A percentile compares a stretch with the other conserved stretches of the same genome.
These are phyloP conservation scores for Pouteria campechiana DNA, from an alignment of 179 eudicot genomes.

Conservation along the genomic window DNA sequence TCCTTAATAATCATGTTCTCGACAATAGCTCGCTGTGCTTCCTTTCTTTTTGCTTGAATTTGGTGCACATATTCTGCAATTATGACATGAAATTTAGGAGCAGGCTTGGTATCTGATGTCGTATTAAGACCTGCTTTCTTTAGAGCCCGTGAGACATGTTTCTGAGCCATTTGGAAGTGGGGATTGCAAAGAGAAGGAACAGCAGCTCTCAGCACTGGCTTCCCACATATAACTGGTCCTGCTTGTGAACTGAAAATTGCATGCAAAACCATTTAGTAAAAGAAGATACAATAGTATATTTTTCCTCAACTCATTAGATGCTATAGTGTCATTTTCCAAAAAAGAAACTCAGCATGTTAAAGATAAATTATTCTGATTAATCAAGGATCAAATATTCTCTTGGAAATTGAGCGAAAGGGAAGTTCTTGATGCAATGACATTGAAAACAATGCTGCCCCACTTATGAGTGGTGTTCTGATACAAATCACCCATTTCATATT, in stretches of 20 bases:
- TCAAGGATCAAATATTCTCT: too few species aligned
- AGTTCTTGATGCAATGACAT: too few species aligned
- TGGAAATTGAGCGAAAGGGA: too few species aligned
- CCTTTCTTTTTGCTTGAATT: slow-evolving; percentile 46
- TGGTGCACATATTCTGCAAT: slow-evolving; percentile 39
- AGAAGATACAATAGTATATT: too few species aligned
- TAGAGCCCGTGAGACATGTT: slow-evolving; percentile 24
- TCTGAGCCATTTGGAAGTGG: slow-evolving; percentile 28
- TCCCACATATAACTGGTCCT: slow-evolving; percentile 37
- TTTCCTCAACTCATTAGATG: too few species aligned
- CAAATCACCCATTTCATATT: too few species aligned
- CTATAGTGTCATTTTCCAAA: too few species aligned
- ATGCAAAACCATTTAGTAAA: background rate
- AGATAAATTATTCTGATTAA: too few species aligned
- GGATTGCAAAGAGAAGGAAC: slow-evolving; percentile 37
- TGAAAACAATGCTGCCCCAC: too few species aligned
- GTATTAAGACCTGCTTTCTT: slow-evolving; percentile 47
- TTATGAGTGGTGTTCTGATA: too few species aligned
- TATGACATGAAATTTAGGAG: slow-evolving; percentile 48
- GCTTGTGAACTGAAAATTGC: slow-evolving; percentile 23
- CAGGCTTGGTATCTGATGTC: slow-evolving; percentile 28
- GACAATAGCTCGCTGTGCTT: slow-evolving; percentile 11
- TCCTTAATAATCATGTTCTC: slow-evolving; percentile 8
- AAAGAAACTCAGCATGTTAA: too few species aligned
- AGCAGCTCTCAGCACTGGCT: slow-evolving; percentile 39